Conservation (phyloP, 139 green algal genomes). For the Chlorella sp. region DNA sequence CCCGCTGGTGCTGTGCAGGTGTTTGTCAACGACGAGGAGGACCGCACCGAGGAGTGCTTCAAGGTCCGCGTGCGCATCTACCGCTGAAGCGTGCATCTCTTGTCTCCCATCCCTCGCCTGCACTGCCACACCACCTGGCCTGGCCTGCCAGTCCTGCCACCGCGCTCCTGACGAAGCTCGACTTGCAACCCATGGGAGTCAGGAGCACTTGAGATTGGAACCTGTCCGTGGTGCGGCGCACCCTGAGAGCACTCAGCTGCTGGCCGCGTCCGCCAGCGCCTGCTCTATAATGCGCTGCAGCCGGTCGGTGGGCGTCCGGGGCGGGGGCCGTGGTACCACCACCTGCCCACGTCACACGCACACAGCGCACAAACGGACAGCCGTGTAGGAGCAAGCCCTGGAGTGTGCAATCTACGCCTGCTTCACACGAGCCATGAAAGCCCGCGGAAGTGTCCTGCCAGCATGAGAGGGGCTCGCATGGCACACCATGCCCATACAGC, state of each 20-base stretch:
- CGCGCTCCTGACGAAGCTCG: too few relatives aligned
- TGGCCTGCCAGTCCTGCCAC: too few relatives aligned
- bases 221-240: too few relatives aligned
- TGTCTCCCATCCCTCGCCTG: too few relatives aligned
- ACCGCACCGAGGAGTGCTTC: slow-evolving; percentile 59
- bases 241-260: too few relatives aligned
- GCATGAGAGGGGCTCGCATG: background rate
- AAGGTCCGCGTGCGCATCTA: slow-evolving; percentile 41
- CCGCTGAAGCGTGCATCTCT: slow-evolving; percentile 7
- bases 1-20: slow-evolving; percentile 18
- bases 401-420: background rate
- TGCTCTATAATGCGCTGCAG: slow-evolving; percentile 18
- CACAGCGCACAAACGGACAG: background rate
- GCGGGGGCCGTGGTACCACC: slow-evolving; percentile 17
- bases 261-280: too few relatives aligned
- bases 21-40: slow-evolving; percentile 59
- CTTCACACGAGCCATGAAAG: background rate
- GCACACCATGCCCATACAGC: background rate
- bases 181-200: too few relatives aligned
- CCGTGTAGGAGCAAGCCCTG: background rate
- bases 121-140: too few relatives aligned
- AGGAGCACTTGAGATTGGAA: too few relatives aligned
- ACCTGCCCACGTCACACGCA: too few relatives aligned
- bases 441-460: background rate
- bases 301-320: slow-evolving; percentile 15